These are phyloP conservation scores for Herpotrichia juniperi DNA, from an alignment of 2,329 filamentous ascomycete species.

Conservation along the genomic window DNA sequence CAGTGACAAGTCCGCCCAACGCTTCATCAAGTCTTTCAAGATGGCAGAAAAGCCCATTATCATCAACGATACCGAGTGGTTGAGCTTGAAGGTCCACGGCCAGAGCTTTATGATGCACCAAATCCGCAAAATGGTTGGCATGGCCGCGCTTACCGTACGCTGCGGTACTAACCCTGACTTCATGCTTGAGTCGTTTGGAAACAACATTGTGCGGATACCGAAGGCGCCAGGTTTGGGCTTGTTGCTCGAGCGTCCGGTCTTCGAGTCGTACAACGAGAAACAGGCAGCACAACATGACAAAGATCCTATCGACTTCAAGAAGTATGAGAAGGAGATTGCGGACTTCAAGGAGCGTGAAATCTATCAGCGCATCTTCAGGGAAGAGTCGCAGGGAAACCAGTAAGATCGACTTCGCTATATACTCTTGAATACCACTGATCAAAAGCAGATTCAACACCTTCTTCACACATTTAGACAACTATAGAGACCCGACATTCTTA, in stretches of 20 bases:
- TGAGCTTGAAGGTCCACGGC: conserved; percentile 93
- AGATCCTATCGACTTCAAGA: conserved; percentile 77
- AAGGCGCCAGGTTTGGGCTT: conserved; percentile 91
- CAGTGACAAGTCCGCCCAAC: conserved; percentile 82
- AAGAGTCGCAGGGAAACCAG: conserved; percentile 87
- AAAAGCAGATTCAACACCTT: conserved; percentile 52
- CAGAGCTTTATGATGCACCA: conserved; percentile 99
- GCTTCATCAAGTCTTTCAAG: conserved; percentile 90
- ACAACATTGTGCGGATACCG: conserved; percentile 79
- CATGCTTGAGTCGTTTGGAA: conserved; percentile 76
- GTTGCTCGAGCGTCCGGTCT: conserved; percentile 88
- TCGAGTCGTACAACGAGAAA: conserved; percentile 84
- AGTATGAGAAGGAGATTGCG: conserved; percentile 77
- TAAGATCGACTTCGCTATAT: conserved; percentile 56
- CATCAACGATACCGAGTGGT: conserved; percentile 92
- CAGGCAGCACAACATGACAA: conserved; percentile 68
- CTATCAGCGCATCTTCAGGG: conserved; percentile 87
- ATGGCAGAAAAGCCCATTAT: conserved; percentile 70
- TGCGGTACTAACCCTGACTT: conserved; percentile 77
- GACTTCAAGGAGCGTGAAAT: conserved; percentile 93
- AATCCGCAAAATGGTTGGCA: conserved; percentile 98
- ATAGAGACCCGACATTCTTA: conserved; percentile 55
- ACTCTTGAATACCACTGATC: conserved; percentile 17
- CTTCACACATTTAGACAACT: conserved; percentile 59
- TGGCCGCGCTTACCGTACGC: conserved; percentile 83